Percentiles rank a stretch among this genome's conserved stretches.
These are phyloP conservation scores for Rhododendron molle DNA, from an alignment of 148 eudicot genomes.

Conservation along the genomic window DNA sequence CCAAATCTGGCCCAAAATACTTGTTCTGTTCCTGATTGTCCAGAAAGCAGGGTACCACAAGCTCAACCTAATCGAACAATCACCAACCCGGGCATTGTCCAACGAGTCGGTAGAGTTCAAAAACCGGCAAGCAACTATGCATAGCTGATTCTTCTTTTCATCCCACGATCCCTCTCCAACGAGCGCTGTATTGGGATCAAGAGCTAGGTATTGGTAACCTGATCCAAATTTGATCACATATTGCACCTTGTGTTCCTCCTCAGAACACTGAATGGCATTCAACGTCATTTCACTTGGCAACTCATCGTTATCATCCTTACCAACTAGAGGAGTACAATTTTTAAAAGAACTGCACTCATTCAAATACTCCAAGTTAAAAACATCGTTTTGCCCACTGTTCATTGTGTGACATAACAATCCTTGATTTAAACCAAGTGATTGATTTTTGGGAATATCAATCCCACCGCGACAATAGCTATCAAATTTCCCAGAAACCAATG, in stretches of 20 bases:
- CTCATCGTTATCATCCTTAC: not conserved
- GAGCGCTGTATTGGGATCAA: constrained; percentile 1
- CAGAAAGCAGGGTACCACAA: constrained; percentile 14
- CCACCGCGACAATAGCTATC: not conserved
- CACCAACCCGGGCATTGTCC: constrained; percentile 11
- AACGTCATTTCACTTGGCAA: constrained; percentile 7
- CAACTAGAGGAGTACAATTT: constrained; percentile 18
- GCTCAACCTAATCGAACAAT: constrained; percentile 22
- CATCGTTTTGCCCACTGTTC: too few relatives aligned
- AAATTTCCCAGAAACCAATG: constrained; percentile 12
- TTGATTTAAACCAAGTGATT: too few relatives aligned
- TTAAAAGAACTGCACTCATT: not conserved
- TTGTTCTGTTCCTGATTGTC: constrained; percentile 4
- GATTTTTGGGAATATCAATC: not conserved
- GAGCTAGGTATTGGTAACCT: not conserved
- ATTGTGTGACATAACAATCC: too few relatives aligned
- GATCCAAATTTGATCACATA: not conserved
- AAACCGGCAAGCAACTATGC: constrained; percentile 16
- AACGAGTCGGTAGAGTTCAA: not conserved
- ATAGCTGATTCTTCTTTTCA: constrained; percentile 7
- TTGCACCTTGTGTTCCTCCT: not conserved
- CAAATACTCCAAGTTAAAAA: constrained; percentile 4
- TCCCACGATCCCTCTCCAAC: constrained; percentile 23
- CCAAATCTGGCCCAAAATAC: constrained; percentile 18
- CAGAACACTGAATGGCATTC: constrained; percentile 12